These are phyloP conservation scores for Ampelomyces quisqualis DNA, from an alignment of 2,329 filamentous ascomycete species.

Conservation along the genomic window DNA sequence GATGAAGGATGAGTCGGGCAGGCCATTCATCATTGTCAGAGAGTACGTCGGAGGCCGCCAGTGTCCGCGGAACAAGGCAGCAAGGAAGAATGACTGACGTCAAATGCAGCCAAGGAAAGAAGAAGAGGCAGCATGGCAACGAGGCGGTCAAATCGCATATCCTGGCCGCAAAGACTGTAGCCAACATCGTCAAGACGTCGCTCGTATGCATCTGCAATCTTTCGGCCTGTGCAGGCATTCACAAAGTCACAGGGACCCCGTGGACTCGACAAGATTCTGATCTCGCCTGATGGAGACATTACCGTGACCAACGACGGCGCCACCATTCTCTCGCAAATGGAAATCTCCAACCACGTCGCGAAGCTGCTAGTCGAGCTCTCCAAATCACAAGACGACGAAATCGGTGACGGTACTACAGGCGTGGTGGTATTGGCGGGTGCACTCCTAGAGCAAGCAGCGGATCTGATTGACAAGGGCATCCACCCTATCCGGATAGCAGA, in stretches of 20 bases:
- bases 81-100: neutral
- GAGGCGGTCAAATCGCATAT: constrained; percentile 99
- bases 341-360: constrained; percentile 96
- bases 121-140: constrained; percentile 94
- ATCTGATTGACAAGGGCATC: constrained; percentile 99
- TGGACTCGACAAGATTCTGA: constrained; percentile 97
- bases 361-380: constrained; percentile 96
- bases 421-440: constrained; percentile 95
- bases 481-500: constrained; percentile 98
- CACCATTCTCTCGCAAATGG: constrained; percentile 95
- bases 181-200: constrained; percentile 96
- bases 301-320: constrained; percentile 99
- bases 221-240: constrained; percentile 2
- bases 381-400: constrained; percentile 98
- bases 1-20: constrained; percentile 95
- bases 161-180: constrained; percentile 90
- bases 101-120: constrained; percentile 78
- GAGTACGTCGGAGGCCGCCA: constrained; percentile 77
- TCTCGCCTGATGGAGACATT: constrained; percentile 97
- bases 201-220: constrained; percentile 54
- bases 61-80: too few species aligned
- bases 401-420: constrained; percentile 96
- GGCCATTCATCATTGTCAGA: constrained; percentile 97
- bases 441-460: constrained; percentile 91
- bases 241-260: constrained; percentile 66